These are phyloP conservation scores for Fusarium solani-melongenae DNA, from an alignment of 2,329 filamentous ascomycete genomes.

Conservation along the genomic window DNA sequence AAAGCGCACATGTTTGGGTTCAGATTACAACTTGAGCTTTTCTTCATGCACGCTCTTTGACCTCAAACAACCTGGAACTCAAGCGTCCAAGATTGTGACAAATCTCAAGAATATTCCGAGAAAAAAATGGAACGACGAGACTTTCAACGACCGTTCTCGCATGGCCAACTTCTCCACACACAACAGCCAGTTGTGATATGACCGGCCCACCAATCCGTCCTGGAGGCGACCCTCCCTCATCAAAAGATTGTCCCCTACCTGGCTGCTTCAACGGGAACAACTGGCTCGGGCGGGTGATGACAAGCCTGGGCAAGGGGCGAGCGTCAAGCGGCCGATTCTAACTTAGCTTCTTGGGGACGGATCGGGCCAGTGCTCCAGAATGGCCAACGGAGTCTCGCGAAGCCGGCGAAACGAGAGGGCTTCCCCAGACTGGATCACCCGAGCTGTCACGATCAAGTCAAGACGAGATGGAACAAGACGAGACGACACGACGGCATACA, in stretches of 20 bases:
- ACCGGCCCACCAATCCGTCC: slow-evolving; percentile 34
- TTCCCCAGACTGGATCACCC: slow-evolving; percentile 23
- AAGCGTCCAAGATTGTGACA: neutral
- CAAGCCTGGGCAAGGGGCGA: slow-evolving; percentile 7
- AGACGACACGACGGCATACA: neutral
- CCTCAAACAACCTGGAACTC: neutral
- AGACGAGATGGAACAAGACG: neutral
- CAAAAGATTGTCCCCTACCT: slow-evolving; percentile 22
- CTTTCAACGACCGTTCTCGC: slow-evolving; percentile 8
- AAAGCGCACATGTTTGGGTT: neutral
- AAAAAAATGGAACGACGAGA: neutral
- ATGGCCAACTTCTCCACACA: slow-evolving; percentile 31
- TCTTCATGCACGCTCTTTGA: neutral
- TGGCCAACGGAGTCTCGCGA: neutral
- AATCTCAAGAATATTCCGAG: neutral
- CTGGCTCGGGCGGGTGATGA: slow-evolving; percentile 24
- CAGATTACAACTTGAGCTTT: neutral
- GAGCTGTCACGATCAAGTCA: slow-evolving; percentile 10
- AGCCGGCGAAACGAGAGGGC: neutral
- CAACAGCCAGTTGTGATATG: slow-evolving; percentile 17
- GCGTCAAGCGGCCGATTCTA: slow-evolving; percentile 3
- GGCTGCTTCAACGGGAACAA: slow-evolving; percentile 30
- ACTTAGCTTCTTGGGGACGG: neutral
- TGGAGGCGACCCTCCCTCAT: slow-evolving; percentile 26
- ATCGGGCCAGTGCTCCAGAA: neutral